phyloP scores from a whole-genome alignment of 2,329 filamentous ascomycete genomes.

The Penicillium digitatum region DNA sequence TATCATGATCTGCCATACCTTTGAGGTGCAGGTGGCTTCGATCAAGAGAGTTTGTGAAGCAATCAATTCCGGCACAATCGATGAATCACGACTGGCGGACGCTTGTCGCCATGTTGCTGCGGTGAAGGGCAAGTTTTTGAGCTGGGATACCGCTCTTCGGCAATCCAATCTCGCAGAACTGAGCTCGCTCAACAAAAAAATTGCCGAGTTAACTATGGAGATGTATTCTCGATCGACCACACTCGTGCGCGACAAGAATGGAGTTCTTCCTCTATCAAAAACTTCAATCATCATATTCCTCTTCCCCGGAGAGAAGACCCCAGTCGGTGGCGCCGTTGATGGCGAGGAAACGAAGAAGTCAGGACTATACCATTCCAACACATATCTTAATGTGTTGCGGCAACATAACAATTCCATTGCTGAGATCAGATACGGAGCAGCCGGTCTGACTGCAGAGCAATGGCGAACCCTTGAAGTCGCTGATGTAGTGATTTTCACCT shows the following conservation, averaged over 20 bases:
- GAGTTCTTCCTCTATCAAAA: slow-evolving; percentile 31
- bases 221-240: slow-evolving; percentile 42
- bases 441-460: slow-evolving; percentile 30
- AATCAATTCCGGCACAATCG: slow-evolving; percentile 34
- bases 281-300: slow-evolving; percentile 35
- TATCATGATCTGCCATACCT: slow-evolving; percentile 47
- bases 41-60: slow-evolving; percentile 40
- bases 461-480: slow-evolving; percentile 34
- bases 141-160: slow-evolving; percentile 30
- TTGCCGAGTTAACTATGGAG: slow-evolving; percentile 29
- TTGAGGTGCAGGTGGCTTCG: slow-evolving; percentile 39
- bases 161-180: slow-evolving; percentile 18
- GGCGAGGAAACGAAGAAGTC: slow-evolving; percentile 36
- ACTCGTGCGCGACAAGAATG: slow-evolving; percentile 34
- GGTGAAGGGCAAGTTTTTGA: slow-evolving; percentile 38
- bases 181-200: slow-evolving; percentile 23
- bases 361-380: slow-evolving; percentile 30
- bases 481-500: slow-evolving; percentile 40
- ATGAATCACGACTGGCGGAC: slow-evolving; percentile 30
- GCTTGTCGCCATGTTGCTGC: slow-evolving; percentile 34
- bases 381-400: slow-evolving; percentile 35
- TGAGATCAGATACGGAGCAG: slow-evolving; percentile 35
- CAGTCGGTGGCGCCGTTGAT: slow-evolving; percentile 38
- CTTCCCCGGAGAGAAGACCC: slow-evolving; percentile 35
- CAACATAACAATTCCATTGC: slow-evolving; percentile 23